Percentiles rank a stretch among this genome's conserved stretches.
These are phyloP conservation scores for Torulaspora maleeae DNA, from an alignment of 805 yeast genomes.

Conservation along the genomic window DNA sequence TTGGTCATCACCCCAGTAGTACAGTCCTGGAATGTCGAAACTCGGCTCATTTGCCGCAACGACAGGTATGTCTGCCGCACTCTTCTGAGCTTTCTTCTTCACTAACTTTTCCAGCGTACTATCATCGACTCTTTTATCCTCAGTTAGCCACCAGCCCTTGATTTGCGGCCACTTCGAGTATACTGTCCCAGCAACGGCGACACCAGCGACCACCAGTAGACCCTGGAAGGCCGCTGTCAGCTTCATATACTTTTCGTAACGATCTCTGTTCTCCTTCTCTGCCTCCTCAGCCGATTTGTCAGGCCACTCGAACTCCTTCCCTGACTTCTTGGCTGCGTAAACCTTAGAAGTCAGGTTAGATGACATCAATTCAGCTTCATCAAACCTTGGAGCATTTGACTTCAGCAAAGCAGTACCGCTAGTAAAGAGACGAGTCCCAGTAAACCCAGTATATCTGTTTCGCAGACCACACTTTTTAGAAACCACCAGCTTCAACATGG, in stretches of 20 bases:
- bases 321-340: conserved; percentile 29
- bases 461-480: background rate
- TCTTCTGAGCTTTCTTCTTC: conserved; percentile 19
- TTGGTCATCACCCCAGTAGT: conserved; percentile 56
- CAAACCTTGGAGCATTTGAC: conserved; percentile 31
- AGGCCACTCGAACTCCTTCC: conserved; percentile 22
- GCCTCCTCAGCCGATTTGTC: conserved; percentile 17
- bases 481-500: background rate
- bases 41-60: conserved; percentile 35
- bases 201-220: conserved; percentile 36
- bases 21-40: conserved; percentile 51
- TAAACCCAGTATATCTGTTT: background rate
- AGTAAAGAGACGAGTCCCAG: conserved; percentile 1
- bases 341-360: conserved; percentile 23
- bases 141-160: conserved; percentile 32
- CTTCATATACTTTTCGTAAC: conserved; percentile 42
- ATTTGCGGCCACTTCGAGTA: conserved; percentile 36
- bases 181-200: conserved; percentile 37
- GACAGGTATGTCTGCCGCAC: conserved; percentile 26
- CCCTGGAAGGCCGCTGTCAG: conserved; percentile 46
- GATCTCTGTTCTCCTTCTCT: conserved; percentile 24
- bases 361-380: conserved; percentile 35
- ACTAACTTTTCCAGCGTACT: conserved; percentile 22
- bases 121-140: conserved; percentile 20
- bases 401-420: conserved; percentile 1